phyloP scores from a whole-genome alignment of 2,329 filamentous ascomycete genomes.

The Knufia petricola region DNA sequence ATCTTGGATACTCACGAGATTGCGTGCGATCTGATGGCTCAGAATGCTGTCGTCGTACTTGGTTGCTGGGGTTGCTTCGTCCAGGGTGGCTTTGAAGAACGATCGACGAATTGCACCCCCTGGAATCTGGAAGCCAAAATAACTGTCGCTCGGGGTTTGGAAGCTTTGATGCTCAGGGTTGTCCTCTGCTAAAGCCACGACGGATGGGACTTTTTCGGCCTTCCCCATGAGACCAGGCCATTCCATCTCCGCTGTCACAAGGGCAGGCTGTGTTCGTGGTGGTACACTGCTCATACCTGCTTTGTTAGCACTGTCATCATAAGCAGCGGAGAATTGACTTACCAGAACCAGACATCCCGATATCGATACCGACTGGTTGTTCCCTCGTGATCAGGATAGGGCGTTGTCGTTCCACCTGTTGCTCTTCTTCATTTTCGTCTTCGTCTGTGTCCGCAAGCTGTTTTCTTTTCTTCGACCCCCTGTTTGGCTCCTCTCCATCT shows the following conservation, averaged over 20 bases:
- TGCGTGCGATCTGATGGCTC: not conserved
- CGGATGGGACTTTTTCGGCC: not conserved
- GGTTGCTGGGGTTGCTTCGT: no score
- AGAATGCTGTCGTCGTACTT: slow-evolving; percentile 1
- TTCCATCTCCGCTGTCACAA: not conserved
- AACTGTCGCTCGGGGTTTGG: not conserved
- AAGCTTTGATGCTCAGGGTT: not conserved
- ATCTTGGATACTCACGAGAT: not conserved
- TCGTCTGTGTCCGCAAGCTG: no score
- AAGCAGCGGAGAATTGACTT: not conserved
- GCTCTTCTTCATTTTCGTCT: no score
- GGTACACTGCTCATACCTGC: not conserved
- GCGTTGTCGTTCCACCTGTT: no score
- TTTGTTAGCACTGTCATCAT: not conserved
- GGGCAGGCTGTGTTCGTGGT: not conserved
- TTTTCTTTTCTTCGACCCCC: no score
- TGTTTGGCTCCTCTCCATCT: no score
- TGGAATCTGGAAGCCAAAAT: slow-evolving; percentile 1
- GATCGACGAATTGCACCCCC: not conserved
- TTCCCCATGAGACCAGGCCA: not conserved
- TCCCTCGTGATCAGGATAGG: no score
- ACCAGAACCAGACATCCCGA: slow-evolving; percentile 6
- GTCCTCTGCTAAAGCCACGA: not conserved
- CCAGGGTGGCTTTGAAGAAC: not conserved
- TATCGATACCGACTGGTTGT: slow-evolving; percentile 2